A percentile compares a stretch with the other conserved stretches of the same genome.
Conservation (phyloP, 805 yeast genomes). For the Vanderwaltozyma yarrowii region DNA sequence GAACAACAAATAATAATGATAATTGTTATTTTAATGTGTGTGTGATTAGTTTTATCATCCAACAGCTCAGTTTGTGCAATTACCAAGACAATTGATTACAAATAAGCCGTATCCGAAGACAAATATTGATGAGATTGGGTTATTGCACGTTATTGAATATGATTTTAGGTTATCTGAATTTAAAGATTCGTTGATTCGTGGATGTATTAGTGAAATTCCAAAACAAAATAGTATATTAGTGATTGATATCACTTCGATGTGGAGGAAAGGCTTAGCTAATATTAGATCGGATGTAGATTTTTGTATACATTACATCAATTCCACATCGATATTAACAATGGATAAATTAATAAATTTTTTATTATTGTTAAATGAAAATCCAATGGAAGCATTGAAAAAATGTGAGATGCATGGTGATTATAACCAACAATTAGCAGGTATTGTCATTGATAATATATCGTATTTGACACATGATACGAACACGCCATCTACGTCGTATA, state of each 20-base stretch:
- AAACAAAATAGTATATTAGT: constrained; percentile 7
- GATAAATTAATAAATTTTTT: constrained; percentile 16
- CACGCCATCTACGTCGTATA: constrained; percentile 6
- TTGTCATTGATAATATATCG: constrained; percentile 27
- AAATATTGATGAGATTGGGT: constrained; percentile 3
- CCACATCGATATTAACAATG: constrained; percentile 13
- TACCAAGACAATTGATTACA: constrained; percentile 4
- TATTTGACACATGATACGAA: constrained; percentile 11
- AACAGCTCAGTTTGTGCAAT: constrained; percentile 4
- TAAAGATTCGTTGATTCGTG: constrained; percentile 7
- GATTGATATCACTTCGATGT: constrained; percentile 19
- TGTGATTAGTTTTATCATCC: constrained; percentile 13
- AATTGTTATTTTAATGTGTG: no score
- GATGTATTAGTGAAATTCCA: constrained; percentile 2
- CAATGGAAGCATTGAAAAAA: constrained; percentile 16
- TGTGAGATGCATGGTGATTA: constrained; percentile 5
- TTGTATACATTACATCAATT: constrained; percentile 10
- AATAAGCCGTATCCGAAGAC: constrained; percentile 1
- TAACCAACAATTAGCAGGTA: constrained; percentile 16
- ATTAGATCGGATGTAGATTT: constrained; percentile 1
- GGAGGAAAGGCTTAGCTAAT: constrained; percentile 5
- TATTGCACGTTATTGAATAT: constrained; percentile 20
- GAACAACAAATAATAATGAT: no score
- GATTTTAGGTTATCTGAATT: constrained; percentile 13
- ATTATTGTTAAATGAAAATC: constrained; percentile 15